phyloP scores from a whole-genome alignment of 306 rosid genomes.

The Gillenia trifoliata region DNA sequence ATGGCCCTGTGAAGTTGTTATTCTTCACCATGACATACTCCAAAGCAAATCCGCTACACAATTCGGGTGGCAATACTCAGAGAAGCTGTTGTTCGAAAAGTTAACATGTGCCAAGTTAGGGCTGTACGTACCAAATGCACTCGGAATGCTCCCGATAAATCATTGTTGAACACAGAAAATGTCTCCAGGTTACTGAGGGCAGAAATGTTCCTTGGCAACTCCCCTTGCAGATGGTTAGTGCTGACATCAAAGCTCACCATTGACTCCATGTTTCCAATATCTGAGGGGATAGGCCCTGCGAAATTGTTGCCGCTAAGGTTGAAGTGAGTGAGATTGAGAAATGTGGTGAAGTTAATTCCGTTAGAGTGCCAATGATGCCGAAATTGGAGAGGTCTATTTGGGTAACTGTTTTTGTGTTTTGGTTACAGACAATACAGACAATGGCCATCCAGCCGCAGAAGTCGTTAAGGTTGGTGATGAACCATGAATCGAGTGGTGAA shows the following conservation, averaged over 20 bases:
- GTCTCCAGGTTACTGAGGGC: conserved; percentile 13
- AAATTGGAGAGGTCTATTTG: conserved; percentile 33
- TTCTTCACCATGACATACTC: no score
- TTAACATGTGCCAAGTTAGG: conserved; percentile 21
- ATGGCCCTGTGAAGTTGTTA: no score
- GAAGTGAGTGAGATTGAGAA: conserved; percentile 39
- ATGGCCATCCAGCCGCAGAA: conserved; percentile 53
- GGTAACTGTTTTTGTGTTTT: conserved; percentile 14
- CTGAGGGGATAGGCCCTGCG: conserved; percentile 38
- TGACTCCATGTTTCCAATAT: conserved; percentile 46
- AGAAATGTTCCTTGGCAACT: conserved; percentile 37
- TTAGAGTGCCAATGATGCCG: conserved; percentile 10
- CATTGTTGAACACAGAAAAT: conserved; percentile 44
- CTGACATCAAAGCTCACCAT: conserved; percentile 36
- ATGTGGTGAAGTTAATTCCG: conserved; percentile 34
- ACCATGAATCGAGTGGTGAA: conserved; percentile 45
- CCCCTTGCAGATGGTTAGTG: conserved; percentile 38
- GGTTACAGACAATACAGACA: conserved; percentile 49
- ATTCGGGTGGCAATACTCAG: no score
- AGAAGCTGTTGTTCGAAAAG: conserved; percentile 29
- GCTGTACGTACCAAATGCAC: conserved; percentile 43
- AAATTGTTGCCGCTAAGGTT: conserved; percentile 40
- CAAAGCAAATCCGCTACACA: no score
- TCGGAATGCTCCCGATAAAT: conserved; percentile 40
- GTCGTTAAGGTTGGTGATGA: conserved; percentile 33